These are phyloP conservation scores for Aspergillus pseudoglaucus DNA, from an alignment of 2,329 filamentous ascomycete genomes.

Conservation along the genomic window DNA sequence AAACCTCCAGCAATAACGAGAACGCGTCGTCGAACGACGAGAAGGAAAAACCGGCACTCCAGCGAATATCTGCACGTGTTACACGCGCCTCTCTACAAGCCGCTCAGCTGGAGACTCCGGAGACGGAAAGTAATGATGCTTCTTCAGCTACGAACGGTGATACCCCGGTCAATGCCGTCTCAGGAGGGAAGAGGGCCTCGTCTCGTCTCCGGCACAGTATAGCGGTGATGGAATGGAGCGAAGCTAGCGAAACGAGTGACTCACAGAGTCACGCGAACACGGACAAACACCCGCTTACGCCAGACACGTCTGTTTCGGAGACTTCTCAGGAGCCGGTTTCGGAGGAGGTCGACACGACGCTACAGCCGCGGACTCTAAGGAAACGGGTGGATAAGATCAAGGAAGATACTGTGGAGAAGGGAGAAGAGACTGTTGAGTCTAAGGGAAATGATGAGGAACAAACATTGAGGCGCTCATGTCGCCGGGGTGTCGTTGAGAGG, in stretches of 20 bases:
- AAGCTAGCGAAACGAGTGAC: constrained; percentile 15
- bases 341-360: constrained; percentile 17
- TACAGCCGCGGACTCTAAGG: constrained; percentile 25
- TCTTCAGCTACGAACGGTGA: constrained; percentile 15
- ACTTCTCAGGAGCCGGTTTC: constrained; percentile 23
- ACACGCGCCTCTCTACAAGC: constrained; percentile 34
- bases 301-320: constrained; percentile 31
- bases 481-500: constrained; percentile 38
- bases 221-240: constrained; percentile 33
- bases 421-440: constrained; percentile 15
- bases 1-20: constrained; percentile 36
- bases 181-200: constrained; percentile 27
- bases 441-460: constrained; percentile 18
- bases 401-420: constrained; percentile 17
- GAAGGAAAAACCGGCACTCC: constrained; percentile 18
- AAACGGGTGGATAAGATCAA: constrained; percentile 25
- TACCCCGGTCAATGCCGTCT: constrained; percentile 37
- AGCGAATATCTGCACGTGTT: constrained; percentile 33
- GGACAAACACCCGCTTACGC: constrained; percentile 21
- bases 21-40: constrained; percentile 27
- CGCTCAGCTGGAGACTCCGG: constrained; percentile 19
- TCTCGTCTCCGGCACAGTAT: constrained; percentile 36
- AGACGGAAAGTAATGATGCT: constrained; percentile 14
- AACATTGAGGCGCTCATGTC: constrained; percentile 37
- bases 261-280: constrained; percentile 6